Conservation (phyloP, 2,329 filamentous ascomycete species). For the Trichoderma oligosporum region DNA sequence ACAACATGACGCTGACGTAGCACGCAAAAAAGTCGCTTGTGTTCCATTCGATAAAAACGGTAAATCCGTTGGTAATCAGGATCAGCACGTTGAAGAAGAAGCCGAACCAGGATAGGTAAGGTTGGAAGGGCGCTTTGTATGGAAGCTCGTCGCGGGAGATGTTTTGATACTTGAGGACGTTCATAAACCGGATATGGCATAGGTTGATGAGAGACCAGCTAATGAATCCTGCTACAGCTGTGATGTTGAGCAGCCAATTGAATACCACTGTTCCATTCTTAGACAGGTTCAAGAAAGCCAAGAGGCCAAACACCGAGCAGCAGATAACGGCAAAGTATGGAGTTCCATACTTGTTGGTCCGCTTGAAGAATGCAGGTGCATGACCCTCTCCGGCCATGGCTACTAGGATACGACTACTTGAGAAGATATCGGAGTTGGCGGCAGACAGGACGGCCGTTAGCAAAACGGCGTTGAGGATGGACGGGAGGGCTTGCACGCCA, state of each 20-base stretch:
- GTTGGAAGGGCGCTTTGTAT: conserved; percentile 59
- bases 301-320: conserved; percentile 54
- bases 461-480: conserved; percentile 74
- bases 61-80: conserved; percentile 65
- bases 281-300: conserved; percentile 66
- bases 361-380: conserved; percentile 56
- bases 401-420: conserved; percentile 64
- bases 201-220: conserved; percentile 64
- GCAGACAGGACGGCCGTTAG: conserved; percentile 75
- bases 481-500: conserved; percentile 59
- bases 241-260: conserved; percentile 70
- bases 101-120: conserved; percentile 62
- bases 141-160: conserved; percentile 56
- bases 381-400: conserved; percentile 62
- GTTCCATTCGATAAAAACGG: conserved; percentile 61
- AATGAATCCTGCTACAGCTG: conserved; percentile 65
- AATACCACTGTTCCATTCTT: conserved; percentile 58
- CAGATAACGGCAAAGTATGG: conserved; percentile 58
- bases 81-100: conserved; percentile 63
- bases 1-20: conserved; percentile 63
- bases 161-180: conserved; percentile 52
- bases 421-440: conserved; percentile 74
- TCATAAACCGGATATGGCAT: conserved; percentile 64
- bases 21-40: conserved; percentile 59
- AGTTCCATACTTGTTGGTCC: conserved; percentile 58